A percentile compares a stretch with the other conserved stretches of the same genome.
phyloP scores from a whole-genome alignment of 352 stramenopile genomes.

The Blastocystis sp. region DNA sequence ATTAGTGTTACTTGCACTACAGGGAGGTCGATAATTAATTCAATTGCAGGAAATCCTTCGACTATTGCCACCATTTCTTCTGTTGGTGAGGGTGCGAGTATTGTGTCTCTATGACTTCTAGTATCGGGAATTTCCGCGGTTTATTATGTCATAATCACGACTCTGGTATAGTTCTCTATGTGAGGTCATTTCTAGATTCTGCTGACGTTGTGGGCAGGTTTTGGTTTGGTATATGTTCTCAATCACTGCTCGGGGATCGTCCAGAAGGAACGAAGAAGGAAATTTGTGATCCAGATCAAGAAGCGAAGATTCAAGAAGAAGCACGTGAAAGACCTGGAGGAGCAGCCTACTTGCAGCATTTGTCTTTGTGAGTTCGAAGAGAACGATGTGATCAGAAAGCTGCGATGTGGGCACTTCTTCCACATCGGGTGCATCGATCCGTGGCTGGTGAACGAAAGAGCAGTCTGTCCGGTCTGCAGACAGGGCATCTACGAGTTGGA shows the following conservation, averaged over 20 bases:
- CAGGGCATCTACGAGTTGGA: conserved; percentile 73
- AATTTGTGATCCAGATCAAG: conserved; percentile 42
- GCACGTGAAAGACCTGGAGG: conserved; percentile 8
- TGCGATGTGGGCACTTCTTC: conserved; percentile 86
- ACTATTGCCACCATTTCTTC: neutral
- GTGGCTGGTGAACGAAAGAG: conserved; percentile 83
- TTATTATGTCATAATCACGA: neutral
- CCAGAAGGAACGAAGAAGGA: neutral
- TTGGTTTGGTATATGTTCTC: neutral
- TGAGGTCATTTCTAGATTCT: neutral
- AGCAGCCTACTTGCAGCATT: conserved; percentile 77
- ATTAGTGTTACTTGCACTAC: neutral
- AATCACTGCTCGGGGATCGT: neutral
- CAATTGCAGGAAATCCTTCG: neutral
- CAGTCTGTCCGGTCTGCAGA: conserved; percentile 83
- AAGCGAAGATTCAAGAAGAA: neutral
- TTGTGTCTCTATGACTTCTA: neutral
- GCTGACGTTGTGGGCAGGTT: neutral
- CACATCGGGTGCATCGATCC: conserved; percentile 82
- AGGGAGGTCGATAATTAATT: neutral
- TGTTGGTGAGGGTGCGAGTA: neutral
- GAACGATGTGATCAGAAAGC: conserved; percentile 71
- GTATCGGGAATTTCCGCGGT: neutral
- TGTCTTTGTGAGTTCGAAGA: conserved; percentile 81
- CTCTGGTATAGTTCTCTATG: neutral